Evolutionary conservation across 768 basidiomycete species (phyloP).

Genomic region (Termitomyces sp.): DNA sequence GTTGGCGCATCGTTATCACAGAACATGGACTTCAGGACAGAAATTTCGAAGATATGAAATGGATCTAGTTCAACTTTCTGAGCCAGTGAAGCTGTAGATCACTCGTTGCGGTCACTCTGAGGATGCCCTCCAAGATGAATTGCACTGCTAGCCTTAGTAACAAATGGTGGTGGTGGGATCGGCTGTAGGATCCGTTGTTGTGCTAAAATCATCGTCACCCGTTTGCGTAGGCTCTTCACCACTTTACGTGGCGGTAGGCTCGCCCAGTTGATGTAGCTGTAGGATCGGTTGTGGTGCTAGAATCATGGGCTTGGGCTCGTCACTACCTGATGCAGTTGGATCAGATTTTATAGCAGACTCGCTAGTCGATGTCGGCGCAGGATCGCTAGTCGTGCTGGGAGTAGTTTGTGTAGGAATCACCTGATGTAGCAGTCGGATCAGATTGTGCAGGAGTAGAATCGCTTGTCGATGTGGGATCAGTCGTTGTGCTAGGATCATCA

Average conservation of each 20-base stretch:
- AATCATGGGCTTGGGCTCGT: background rate
- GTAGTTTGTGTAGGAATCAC: background rate
- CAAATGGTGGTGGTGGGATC: background rate
- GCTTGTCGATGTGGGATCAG: background rate
- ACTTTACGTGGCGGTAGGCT: background rate
- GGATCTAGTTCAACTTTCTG: too few species aligned
- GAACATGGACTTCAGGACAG: too few species aligned
- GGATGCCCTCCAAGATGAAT: too few species aligned
- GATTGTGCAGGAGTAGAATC: background rate
- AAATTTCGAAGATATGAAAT: too few species aligned
- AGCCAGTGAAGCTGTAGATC: too few species aligned
- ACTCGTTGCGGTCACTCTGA: too few species aligned
- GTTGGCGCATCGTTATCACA: too few species aligned
- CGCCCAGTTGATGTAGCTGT: background rate
- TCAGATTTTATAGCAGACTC: background rate
- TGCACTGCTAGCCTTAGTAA: too few species aligned
- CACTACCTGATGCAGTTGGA: background rate
- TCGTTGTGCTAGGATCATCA: background rate
- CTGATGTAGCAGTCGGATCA: background rate
- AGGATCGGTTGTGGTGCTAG: background rate
- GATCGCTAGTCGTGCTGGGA: background rate
- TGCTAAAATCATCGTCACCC: background rate
- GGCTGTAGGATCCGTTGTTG: background rate
- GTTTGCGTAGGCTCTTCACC: background rate
- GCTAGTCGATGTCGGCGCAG: background rate